Evolutionary conservation across 2,329 filamentous ascomycete species (phyloP), one percentile per base, ranked within the genome.

Genomic region (Xylaria digitata): DNA sequence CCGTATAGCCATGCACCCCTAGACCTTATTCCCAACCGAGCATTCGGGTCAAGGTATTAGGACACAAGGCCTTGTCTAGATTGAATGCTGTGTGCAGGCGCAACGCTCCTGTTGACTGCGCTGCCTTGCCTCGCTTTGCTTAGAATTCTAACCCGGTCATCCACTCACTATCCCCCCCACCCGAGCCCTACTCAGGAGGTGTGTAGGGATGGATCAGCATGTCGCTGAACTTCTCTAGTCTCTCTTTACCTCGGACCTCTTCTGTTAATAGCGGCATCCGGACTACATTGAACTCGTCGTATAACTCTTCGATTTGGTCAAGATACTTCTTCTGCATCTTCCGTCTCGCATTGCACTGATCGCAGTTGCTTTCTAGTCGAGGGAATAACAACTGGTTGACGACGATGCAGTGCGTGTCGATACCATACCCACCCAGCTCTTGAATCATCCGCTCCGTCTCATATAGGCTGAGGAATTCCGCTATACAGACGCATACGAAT

Each of bases 251-350:
- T 75, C 96, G 86, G 9, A 99, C 94, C 83, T 99, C 96, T 80
- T 99, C 95, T 1, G 97, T 93, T 66, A 99, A 82, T 76, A 99
- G 81, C 43, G 96, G 96, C 94, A 99, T 98, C 85, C 95, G 95
- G 73, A 99, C 95, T 45, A 99, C 94, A 78, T 99, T 97, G 84
- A 99, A 99, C 80, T 99, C 96, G 77, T 97, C 94, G 79, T 99
- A 99, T 66, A 99, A 83, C 83, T 99, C 96, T 82, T 97, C 94
- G 75, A 98, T 98, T 85, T 99, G 95, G 78, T 98, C 94, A 49
- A 99, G 86, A 78, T 99, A 99, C 84, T 99, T 99, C 85, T 94
- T 96, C 85, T 99, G 96, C 96, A 99, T 99, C 85, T 96, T 96
- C 76, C 94, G 86, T 71, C 96, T 86, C 52, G 96, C 92, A 78